Evolutionary conservation across 805 yeast species (phyloP).

Genomic region (Ascoidea rubescens): DNA sequence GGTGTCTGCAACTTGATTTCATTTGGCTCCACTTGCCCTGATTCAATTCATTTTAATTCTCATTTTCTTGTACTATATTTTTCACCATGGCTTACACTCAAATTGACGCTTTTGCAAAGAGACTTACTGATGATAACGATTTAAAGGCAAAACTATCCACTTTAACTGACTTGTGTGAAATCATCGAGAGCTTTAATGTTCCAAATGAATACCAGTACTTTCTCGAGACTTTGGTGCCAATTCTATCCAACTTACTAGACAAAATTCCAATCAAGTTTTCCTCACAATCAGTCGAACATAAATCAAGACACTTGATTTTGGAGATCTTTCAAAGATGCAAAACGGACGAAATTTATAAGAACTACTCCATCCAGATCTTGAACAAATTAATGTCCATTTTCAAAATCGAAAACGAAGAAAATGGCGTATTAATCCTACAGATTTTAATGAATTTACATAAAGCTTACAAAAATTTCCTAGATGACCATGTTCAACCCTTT

Average conservation of each 20-base stretch:
- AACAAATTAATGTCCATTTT: conserved; percentile 45
- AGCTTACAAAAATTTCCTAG: conserved; percentile 55
- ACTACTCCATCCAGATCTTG: conserved; percentile 47
- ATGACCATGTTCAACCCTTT: conserved; percentile 66
- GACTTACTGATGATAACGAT: conserved; percentile 46
- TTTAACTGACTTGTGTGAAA: conserved; percentile 73
- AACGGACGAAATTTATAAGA: conserved; percentile 69
- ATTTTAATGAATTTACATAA: conserved; percentile 77
- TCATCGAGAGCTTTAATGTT: conserved; percentile 72
- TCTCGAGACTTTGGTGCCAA: conserved; percentile 54
- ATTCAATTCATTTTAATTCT: not conserved
- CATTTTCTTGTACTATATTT: not conserved
- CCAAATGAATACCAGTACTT: conserved; percentile 73
- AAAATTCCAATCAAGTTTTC: conserved; percentile 61
- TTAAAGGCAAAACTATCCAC: conserved; percentile 49
- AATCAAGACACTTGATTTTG: conserved; percentile 59
- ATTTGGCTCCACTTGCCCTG: not conserved
- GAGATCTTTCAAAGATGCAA: conserved; percentile 74
- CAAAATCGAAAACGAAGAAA: conserved; percentile 81
- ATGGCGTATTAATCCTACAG: conserved; percentile 85
- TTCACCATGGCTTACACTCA: conserved; percentile 24
- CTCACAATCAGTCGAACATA: conserved; percentile 56
- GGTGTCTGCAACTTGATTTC: not conserved
- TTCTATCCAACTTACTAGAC: conserved; percentile 47
- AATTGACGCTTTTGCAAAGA: conserved; percentile 52